Percentiles rank a stretch among this genome's conserved stretches.
These are phyloP conservation scores for Deakozyma indianensis DNA, from an alignment of 805 yeast species.

Conservation along the genomic window DNA sequence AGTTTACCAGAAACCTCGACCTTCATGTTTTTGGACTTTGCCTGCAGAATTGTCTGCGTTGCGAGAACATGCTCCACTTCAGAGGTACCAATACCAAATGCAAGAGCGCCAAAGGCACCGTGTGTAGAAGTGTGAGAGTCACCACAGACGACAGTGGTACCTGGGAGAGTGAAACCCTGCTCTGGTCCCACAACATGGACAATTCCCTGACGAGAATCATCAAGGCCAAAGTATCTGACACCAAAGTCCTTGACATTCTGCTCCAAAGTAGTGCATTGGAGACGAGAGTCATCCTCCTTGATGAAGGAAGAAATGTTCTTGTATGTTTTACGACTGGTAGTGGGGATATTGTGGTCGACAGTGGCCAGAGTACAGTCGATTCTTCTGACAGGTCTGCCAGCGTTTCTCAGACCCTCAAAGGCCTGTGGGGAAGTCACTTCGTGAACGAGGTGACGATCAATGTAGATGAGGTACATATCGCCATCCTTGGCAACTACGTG, in stretches of 20 bases:
- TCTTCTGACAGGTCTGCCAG: constrained; percentile 83
- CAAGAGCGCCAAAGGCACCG: constrained; percentile 95
- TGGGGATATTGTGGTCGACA: constrained; percentile 95
- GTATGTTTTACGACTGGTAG: constrained; percentile 68
- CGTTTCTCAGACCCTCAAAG: constrained; percentile 83
- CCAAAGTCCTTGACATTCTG: constrained; percentile 83
- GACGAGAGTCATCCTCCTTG: constrained; percentile 77
- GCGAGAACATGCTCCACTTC: constrained; percentile 99
- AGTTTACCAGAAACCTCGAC: constrained; percentile 74
- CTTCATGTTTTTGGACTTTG: constrained; percentile 93
- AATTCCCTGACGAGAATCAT: constrained; percentile 90
- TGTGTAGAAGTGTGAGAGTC: constrained; percentile 98
- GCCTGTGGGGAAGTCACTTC: constrained; percentile 99
- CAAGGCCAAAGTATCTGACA: constrained; percentile 88
- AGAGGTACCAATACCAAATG: constrained; percentile 98
- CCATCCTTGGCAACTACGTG: constrained; percentile 82
- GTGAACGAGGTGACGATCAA: constrained; percentile 94
- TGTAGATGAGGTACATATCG: constrained; percentile 75
- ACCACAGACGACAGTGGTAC: constrained; percentile 98
- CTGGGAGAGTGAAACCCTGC: constrained; percentile 96
- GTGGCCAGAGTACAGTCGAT: constrained; percentile 86
- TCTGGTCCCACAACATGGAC: constrained; percentile 99
- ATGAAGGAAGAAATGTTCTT: constrained; percentile 67
- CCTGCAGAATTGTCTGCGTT: constrained; percentile 84
- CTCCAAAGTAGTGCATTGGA: constrained; percentile 86